phyloP scores from a whole-genome alignment of 2,329 filamentous ascomycete genomes.

The Aureobasidium sp. region DNA sequence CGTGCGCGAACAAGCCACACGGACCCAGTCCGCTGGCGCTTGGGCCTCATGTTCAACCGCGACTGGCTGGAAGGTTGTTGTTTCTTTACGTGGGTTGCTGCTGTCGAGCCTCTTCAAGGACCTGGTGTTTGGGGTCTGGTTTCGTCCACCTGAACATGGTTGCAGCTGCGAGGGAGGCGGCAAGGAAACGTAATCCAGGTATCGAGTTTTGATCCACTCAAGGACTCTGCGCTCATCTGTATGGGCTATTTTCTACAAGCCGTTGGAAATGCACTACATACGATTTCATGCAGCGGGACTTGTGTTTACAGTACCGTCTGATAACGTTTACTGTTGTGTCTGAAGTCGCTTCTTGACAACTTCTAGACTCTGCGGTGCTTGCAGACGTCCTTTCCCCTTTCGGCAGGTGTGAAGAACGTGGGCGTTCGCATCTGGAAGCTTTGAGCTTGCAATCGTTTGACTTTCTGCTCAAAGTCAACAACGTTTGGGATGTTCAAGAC shows the following conservation, averaged over 20 bases:
- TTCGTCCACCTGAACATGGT: neutral
- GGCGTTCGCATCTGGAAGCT: neutral
- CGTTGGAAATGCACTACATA: neutral
- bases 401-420: neutral
- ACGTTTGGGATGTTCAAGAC: neutral
- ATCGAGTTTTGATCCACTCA: too few relatives aligned
- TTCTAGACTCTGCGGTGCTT: too few relatives aligned
- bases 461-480: neutral
- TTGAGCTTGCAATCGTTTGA: neutral
- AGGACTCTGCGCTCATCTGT: too few relatives aligned
- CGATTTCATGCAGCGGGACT: neutral
- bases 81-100: too few relatives aligned
- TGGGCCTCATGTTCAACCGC: constrained; percentile 1
- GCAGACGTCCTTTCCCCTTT: neutral
- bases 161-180: too few relatives aligned
- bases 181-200: too few relatives aligned
- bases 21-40: neutral
- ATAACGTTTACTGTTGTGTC: neutral
- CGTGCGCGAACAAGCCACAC: neutral
- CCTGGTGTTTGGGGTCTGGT: neutral
- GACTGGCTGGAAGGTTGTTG: neutral
- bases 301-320: neutral
- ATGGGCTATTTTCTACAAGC: too few relatives aligned
- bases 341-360: neutral
- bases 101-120: neutral